Conservation (phyloP, 148 eudicot genomes). For the Diospyros kaki region DNA sequence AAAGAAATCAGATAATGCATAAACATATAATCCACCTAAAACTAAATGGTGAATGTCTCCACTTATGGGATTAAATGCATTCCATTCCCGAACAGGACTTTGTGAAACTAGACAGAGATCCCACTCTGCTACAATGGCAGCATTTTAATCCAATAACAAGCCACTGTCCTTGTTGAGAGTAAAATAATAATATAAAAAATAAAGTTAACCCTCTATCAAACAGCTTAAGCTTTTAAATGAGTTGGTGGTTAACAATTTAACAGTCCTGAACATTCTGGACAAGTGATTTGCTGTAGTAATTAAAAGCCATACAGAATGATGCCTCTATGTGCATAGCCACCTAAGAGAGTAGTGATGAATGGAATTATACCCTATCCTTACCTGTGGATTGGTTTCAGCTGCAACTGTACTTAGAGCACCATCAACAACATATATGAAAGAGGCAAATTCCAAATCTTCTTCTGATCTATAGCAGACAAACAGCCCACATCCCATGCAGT, state of each 20-base stretch:
- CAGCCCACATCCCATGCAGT: conserved; percentile 86
- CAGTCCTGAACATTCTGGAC: too few relatives aligned
- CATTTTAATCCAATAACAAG: not conserved
- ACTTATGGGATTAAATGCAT: not conserved
- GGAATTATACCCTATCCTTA: conserved; percentile 10
- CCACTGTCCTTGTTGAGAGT: too few relatives aligned
- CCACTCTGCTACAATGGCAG: not conserved
- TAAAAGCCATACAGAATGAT: not conserved
- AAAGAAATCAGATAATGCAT: not conserved
- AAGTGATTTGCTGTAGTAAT: not conserved
- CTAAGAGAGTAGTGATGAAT: too few relatives aligned
- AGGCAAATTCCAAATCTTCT: conserved; percentile 74
- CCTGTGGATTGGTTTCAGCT: conserved; percentile 98
- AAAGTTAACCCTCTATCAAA: too few relatives aligned
- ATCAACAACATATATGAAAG: conserved; percentile 75
- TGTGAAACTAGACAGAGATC: not conserved
- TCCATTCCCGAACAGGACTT: not conserved
- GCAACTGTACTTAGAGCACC: conserved; percentile 93
- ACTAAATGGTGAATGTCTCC: not conserved
- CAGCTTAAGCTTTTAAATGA: too few relatives aligned
- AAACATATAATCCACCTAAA: not conserved
- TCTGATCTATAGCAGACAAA: conserved; percentile 95
- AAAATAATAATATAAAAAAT: too few relatives aligned
- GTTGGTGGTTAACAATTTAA: too few relatives aligned
- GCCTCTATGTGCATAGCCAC: not conserved